phyloP scores from a whole-genome alignment of 176 grass and related monocot genomes.

The Oryza rufipogon region DNA sequence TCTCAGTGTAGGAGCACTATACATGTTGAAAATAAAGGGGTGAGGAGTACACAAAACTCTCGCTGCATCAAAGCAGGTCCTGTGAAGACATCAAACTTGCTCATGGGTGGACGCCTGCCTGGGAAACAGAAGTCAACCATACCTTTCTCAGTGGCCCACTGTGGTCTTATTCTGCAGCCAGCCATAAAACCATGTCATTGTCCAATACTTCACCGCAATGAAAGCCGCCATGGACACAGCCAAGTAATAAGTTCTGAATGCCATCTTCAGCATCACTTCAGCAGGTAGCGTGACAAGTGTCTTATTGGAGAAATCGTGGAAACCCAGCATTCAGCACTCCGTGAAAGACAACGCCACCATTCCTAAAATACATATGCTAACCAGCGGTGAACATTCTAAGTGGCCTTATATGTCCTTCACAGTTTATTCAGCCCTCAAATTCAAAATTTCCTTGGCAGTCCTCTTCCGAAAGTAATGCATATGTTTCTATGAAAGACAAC shows the following conservation, averaged over 20 bases:
- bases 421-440: slow-evolving; percentile 61
- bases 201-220: background rate
- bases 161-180: slow-evolving; percentile 28
- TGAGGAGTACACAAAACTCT: slow-evolving; percentile 15
- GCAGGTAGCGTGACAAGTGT: background rate
- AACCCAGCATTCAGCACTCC: slow-evolving; percentile 25
- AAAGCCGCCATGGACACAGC: background rate
- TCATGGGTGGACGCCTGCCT: background rate
- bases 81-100: background rate
- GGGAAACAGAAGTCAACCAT: slow-evolving; percentile 16
- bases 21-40: background rate
- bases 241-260: slow-evolving; percentile 5
- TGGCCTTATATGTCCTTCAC: slow-evolving; percentile 11
- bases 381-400: background rate
- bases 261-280: background rate
- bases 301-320: background rate
- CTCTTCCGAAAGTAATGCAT: slow-evolving; percentile 85
- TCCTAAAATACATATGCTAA: background rate
- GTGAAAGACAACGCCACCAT: background rate
- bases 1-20: background rate
- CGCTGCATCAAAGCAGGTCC: slow-evolving; percentile 13
- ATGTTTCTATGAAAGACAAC: slow-evolving; percentile 59
- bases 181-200: slow-evolving; percentile 2
- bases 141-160: background rate
- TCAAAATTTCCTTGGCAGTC: slow-evolving; percentile 75